These are phyloP conservation scores for Leucogyrophana mollusca DNA, from an alignment of 768 basidiomycete genomes.

Conservation along the genomic window DNA sequence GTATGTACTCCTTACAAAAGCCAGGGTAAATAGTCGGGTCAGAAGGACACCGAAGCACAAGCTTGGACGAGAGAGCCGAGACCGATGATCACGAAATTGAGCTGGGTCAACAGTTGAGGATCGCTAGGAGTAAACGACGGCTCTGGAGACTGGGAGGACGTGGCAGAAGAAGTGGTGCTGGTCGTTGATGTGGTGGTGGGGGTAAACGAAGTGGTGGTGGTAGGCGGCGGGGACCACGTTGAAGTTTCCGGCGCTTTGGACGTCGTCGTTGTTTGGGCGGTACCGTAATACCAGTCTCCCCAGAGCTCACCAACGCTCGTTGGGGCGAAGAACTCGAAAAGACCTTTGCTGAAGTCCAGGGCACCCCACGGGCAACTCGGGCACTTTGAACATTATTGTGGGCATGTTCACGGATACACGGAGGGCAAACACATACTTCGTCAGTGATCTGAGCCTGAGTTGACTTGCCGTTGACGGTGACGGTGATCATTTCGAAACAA, in stretches of 20 bases:
- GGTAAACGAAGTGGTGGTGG: constrained; percentile 12
- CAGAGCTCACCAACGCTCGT: constrained; percentile 32
- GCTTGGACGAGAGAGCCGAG: constrained; percentile 18
- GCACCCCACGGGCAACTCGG: constrained; percentile 35
- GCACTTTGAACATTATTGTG: constrained; percentile 30
- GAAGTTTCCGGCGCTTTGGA: constrained; percentile 13
- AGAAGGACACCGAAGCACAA: constrained; percentile 6
- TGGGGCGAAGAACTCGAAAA: constrained; percentile 43
- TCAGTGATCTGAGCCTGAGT: constrained; percentile 44
- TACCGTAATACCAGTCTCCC: constrained; percentile 40
- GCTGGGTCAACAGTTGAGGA: constrained; percentile 20
- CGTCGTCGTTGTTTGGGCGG: constrained; percentile 16
- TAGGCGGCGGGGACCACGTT: constrained; percentile 15
- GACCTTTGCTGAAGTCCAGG: constrained; percentile 45
- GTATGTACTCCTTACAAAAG: no score
- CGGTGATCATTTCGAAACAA: constrained; percentile 46
- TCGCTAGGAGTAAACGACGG: constrained; percentile 17
- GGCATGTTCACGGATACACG: not conserved
- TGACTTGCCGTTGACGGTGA: constrained; percentile 36
- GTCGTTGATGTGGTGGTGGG: constrained; percentile 11
- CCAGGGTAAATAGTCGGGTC: no score
- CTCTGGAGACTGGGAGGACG: constrained; percentile 4
- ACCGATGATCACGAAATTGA: constrained; percentile 24
- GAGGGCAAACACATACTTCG: constrained; percentile 25
- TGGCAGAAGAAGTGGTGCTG: constrained; percentile 2